Evolutionary conservation across 1,284 basidiomycete genomes (phyloP).

Genomic region (Ustilago esculenta): DNA sequence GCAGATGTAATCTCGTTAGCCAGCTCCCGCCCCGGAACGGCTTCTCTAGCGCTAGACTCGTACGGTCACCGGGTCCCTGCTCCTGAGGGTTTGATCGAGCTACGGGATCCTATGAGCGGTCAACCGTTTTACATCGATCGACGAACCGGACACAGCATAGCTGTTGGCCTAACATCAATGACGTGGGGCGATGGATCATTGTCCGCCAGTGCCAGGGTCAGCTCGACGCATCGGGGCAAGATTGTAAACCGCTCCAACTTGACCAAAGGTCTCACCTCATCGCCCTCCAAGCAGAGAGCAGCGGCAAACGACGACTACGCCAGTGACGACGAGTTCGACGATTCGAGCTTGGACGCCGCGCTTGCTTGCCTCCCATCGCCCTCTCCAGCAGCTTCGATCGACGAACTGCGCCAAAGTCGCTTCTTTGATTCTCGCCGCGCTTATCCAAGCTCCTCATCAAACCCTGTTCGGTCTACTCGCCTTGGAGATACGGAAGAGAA

Average conservation of each 20-base stretch:
- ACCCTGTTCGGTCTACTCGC: neutral
- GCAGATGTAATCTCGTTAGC: no score
- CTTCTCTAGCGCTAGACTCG: slow-evolving; percentile 13
- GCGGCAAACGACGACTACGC: neutral
- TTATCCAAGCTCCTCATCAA: neutral
- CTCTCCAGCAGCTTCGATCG: neutral
- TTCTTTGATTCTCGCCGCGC: slow-evolving; percentile 25
- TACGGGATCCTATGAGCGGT: slow-evolving; percentile 21
- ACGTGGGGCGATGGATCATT: neutral
- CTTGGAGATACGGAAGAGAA: neutral
- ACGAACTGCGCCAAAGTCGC: slow-evolving; percentile 9
- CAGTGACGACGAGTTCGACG: slow-evolving; percentile 26
- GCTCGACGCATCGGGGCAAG: no score
- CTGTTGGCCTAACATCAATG: neutral
- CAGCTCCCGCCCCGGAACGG: slow-evolving; percentile 11
- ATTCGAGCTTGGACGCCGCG: slow-evolving; percentile 18
- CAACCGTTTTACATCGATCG: slow-evolving; percentile 28
- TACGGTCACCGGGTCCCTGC: neutral
- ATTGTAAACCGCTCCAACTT: slow-evolving; percentile 9
- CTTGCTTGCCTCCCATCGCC: slow-evolving; percentile 20
- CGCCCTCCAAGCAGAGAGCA: neutral
- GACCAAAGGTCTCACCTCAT: slow-evolving; percentile 2
- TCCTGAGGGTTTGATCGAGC: slow-evolving; percentile 13
- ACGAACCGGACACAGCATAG: slow-evolving; percentile 27
- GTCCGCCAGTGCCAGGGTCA: no score